Evolutionary conservation across 495 filamentous ascomycete species (phyloP).

Genomic region (Neohortaea acidophila): DNA sequence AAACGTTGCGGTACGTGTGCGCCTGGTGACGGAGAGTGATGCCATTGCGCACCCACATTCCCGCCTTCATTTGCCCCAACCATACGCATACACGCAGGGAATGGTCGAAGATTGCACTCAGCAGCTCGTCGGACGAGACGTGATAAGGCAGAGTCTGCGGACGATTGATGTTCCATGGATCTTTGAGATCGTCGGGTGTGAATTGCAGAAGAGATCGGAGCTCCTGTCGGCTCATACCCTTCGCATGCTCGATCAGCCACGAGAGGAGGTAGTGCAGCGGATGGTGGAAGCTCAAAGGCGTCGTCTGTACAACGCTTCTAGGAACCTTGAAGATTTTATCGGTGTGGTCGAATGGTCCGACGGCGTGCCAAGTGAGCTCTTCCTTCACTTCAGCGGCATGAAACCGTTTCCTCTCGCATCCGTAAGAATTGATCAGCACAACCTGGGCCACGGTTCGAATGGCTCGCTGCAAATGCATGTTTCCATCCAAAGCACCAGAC

Average conservation of each 20-base stretch:
- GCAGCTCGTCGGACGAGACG: slow-evolving; percentile 50
- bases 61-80: slow-evolving; percentile 93
- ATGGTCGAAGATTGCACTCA: slow-evolving; percentile 82
- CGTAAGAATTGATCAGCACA: slow-evolving; percentile 70
- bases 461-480: slow-evolving; percentile 48
- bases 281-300: slow-evolving; percentile 95
- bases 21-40: slow-evolving; percentile 90
- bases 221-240: slow-evolving; percentile 50
- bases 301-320: slow-evolving; percentile 70
- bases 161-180: slow-evolving; percentile 28
- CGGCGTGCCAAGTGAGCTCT: slow-evolving; percentile 59
- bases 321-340: slow-evolving; percentile 42
- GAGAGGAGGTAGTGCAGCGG: slow-evolving; percentile 93
- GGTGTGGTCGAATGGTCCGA: slow-evolving; percentile 51
- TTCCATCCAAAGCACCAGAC: slow-evolving; percentile 38
- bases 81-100: slow-evolving; percentile 86
- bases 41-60: slow-evolving; percentile 97
- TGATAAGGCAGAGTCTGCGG: slow-evolving; percentile 33
- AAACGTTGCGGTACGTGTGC: slow-evolving; percentile 75
- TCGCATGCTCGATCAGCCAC: slow-evolving; percentile 85
- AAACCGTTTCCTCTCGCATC: slow-evolving; percentile 76
- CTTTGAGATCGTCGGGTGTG: slow-evolving; percentile 40
- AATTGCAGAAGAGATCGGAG: slow-evolving; percentile 52
- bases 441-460: slow-evolving; percentile 63
- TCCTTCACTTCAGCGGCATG: slow-evolving; percentile 77